phyloP scores from a whole-genome alignment of 257 asterid genomes.

The Cruciata laevipes region DNA sequence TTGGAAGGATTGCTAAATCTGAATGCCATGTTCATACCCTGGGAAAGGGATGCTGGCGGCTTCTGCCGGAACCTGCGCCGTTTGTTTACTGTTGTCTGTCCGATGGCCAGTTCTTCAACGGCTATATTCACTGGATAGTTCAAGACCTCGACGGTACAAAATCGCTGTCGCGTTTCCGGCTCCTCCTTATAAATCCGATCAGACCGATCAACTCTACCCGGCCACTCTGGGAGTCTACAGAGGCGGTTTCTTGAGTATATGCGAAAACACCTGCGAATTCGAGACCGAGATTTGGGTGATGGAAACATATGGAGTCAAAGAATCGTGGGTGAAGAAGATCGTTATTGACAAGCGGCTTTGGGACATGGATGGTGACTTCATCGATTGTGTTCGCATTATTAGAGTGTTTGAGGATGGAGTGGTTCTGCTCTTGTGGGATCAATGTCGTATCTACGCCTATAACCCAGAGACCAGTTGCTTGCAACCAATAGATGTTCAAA shows the following conservation, averaged over 20 bases:
- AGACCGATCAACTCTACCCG: slow-evolving; percentile 2
- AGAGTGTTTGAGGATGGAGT: slow-evolving; percentile 36
- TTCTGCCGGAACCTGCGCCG: slow-evolving; percentile 9
- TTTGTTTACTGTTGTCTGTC: slow-evolving; percentile 20
- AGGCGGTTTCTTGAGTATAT: slow-evolving; percentile 8
- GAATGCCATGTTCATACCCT: slow-evolving; percentile 42
- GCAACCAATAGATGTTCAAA: background rate
- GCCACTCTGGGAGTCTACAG: background rate
- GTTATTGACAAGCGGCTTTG: background rate
- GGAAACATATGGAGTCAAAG: background rate
- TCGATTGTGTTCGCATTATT: slow-evolving; percentile 12
- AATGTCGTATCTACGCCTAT: background rate
- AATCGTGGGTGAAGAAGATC: slow-evolving; percentile 27
- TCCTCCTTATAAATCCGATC: too few species aligned
- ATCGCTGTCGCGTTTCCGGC: slow-evolving; percentile 26
- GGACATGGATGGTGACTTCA: too few species aligned
- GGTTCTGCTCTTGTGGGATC: slow-evolving; percentile 37
- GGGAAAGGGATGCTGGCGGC: slow-evolving; percentile 32
- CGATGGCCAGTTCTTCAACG: slow-evolving; percentile 23
- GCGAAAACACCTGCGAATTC: slow-evolving; percentile 27
- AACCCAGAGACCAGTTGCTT: too few species aligned
- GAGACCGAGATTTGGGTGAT: slow-evolving; percentile 1
- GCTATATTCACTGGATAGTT: slow-evolving; percentile 41
- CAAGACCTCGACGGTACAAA: too few species aligned
- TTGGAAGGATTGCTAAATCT: slow-evolving; percentile 8